Evolutionary conservation across 1,284 basidiomycete genomes (phyloP).

Genomic region (Porodaedalea pini): DNA sequence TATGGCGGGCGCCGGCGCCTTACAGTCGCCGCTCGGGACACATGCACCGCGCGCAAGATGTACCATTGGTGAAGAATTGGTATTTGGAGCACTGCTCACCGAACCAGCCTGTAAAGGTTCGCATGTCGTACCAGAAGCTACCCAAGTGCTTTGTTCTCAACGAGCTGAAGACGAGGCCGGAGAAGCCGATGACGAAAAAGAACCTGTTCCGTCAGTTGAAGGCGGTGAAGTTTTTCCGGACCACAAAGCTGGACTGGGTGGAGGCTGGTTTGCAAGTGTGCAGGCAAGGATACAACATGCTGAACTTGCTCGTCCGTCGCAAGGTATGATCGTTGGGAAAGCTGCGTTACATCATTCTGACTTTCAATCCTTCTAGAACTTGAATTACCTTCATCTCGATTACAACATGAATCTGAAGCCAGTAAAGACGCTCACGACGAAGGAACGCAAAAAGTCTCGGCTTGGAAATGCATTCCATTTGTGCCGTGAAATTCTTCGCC

Average conservation of each 20-base stretch:
- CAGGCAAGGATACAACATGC: slow-evolving; percentile 99
- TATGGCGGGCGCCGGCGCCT: slow-evolving; percentile 99
- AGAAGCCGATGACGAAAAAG: slow-evolving; percentile 98
- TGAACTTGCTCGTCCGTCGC: slow-evolving; percentile 97
- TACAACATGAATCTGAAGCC: slow-evolving; percentile 97
- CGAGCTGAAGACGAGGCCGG: slow-evolving; percentile 82
- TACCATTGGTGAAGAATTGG: slow-evolving; percentile 97
- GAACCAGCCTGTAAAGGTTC: slow-evolving; percentile 94
- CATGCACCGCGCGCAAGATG: slow-evolving; percentile 91
- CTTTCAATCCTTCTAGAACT: slow-evolving; percentile 52
- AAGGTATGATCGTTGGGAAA: slow-evolving; percentile 54
- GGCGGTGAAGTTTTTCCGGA: slow-evolving; percentile 99
- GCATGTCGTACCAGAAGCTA: slow-evolving; percentile 98
- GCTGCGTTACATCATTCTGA: background rate
- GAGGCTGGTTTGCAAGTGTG: slow-evolving; percentile 99
- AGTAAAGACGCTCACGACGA: slow-evolving; percentile 98
- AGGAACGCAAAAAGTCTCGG: slow-evolving; percentile 99
- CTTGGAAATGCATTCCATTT: slow-evolving; percentile 99
- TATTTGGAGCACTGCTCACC: slow-evolving; percentile 98
- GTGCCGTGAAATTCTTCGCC: slow-evolving; percentile 94
- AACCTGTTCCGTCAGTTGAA: slow-evolving; percentile 95
- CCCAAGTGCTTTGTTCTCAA: slow-evolving; percentile 96
- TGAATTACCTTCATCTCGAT: slow-evolving; percentile 93
- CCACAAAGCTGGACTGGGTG: slow-evolving; percentile 97
- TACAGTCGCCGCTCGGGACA: slow-evolving; percentile 91